These are phyloP conservation scores for Posidonia oceanica DNA, from an alignment of 116 monocot genomes.

Conservation along the genomic window DNA sequence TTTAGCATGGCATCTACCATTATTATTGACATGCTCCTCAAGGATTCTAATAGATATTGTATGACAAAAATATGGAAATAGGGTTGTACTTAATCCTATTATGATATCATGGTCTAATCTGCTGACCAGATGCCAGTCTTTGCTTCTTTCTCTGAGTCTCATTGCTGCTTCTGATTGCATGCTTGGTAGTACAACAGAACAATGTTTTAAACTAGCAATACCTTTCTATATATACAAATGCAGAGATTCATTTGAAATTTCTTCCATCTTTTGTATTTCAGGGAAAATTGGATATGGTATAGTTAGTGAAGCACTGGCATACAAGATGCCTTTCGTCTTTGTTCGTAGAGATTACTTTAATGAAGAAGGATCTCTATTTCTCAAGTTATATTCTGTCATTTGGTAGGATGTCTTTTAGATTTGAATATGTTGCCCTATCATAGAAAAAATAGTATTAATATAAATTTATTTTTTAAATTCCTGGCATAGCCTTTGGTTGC, in stretches of 20 bases:
- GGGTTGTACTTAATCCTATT: no score
- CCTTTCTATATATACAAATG: not conserved
- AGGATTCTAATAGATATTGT: no score
- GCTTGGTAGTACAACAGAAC: slow-evolving; percentile 53
- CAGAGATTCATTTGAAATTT: not conserved
- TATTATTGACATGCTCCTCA: not conserved
- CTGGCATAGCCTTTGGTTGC: no score
- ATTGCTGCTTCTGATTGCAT: slow-evolving; percentile 97
- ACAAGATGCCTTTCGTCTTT: slow-evolving; percentile 91
- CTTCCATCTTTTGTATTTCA: slow-evolving; percentile 15
- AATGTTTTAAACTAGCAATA: not conserved
- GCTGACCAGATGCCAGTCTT: not conserved
- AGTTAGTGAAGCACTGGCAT: slow-evolving; percentile 92
- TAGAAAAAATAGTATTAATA: no score
- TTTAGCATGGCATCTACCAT: not conserved
- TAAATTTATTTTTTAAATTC: no score
- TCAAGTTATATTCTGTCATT: no score
- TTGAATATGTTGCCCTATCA: no score
- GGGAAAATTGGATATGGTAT: slow-evolving; percentile 98
- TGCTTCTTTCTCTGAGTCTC: slow-evolving; percentile 1
- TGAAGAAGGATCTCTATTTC: slow-evolving; percentile 24
- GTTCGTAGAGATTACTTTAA: slow-evolving; percentile 98
- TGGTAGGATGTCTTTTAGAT: no score
- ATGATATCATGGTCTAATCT: no score
- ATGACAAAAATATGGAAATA: no score